Evolutionary conservation across 345 rosid genomes (phyloP), one percentile per base, ranked within the genome.

Genomic region (Aquilaria malaccensis): DNA sequence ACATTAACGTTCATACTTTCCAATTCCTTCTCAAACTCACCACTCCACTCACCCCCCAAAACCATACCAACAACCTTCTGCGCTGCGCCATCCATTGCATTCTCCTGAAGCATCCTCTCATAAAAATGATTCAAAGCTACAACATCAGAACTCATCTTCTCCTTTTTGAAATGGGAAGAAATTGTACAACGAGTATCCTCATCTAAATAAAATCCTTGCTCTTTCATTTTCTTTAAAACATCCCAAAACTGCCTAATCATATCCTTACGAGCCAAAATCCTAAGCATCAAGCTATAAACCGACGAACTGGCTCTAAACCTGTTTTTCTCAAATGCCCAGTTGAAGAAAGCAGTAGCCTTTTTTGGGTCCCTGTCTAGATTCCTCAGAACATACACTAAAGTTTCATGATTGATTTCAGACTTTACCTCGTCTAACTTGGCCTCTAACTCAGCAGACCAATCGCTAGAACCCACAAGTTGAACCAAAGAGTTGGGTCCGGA

Each of bases 191-290:
- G 82, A 9, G 95, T 86, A 22, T 86, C 93, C 61, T 86, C 87
- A 13, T 83, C 96, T 49, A 89, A 68, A 58, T 69, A 87, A 82
- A 78, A 79, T 61, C 85, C 90, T 57, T 80, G 61, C 60, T 81
- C 85, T 69, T 81, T 89, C 90, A 89, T 89, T 70, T 80, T 83
- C 56, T 60, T 69, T 30, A 92, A 55, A 52, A 69, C 60, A 56
- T 56, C 69, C 96, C 96, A 89, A 63, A 92, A 86, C 59, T 74
- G 76, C 63, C 81, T 79, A 90, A 85, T 73, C 1, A 83, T 74
- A 29, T 67, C 81, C 60, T 71, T 77, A 14, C 64, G 74, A 9
- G 59, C 86, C 60, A 85, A 59, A 41, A 87, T 66, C 75, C 91
- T 89, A 56, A 89, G 79, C 81, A 92, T 55, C 59, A 81, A 41